A percentile compares a stretch with the other conserved stretches of the same genome.
Evolutionary conservation across 2,329 filamentous ascomycete species (phyloP).

Genomic region (Pyrenochaeta sp.): DNA sequence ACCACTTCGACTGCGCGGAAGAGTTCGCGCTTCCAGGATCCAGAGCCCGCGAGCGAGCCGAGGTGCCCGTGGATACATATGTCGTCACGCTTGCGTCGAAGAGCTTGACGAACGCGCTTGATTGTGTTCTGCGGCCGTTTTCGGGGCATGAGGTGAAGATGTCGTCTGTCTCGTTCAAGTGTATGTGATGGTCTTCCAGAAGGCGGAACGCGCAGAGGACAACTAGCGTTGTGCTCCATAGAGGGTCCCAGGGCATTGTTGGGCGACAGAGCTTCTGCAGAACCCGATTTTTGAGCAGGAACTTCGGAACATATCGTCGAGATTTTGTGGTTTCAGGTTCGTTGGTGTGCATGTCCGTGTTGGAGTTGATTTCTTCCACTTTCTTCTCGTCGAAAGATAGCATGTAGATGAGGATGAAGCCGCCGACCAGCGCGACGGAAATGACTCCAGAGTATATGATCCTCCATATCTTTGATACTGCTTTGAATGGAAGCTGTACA

Average conservation of each 20-base stretch:
- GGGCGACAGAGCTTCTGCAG: not conserved
- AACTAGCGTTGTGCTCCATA: not conserved
- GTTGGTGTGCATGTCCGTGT: not conserved
- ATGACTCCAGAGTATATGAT: not conserved
- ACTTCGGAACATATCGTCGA: not conserved
- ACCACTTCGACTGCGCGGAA: constrained; percentile 1
- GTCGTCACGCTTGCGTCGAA: constrained; percentile 9
- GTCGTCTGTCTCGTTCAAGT: not conserved
- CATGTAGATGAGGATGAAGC: not conserved
- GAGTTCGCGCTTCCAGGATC: constrained; percentile 5
- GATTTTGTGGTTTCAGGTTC: not conserved
- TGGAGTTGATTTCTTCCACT: not conserved
- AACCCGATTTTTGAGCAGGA: not conserved
- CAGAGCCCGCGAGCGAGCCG: constrained; percentile 5
- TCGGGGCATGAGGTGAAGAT: constrained; percentile 55
- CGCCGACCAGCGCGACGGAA: not conserved
- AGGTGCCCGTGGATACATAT: constrained; percentile 6
- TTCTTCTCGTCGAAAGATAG: not conserved
- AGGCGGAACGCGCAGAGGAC: not conserved
- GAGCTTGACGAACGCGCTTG: constrained; percentile 7
- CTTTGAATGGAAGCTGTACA: not conserved
- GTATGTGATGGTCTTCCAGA: not conserved
- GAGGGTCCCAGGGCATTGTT: not conserved
- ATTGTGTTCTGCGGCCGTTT: constrained; percentile 6
- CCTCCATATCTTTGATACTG: not conserved